Percentiles rank a stretch among this genome's conserved stretches.
These are phyloP conservation scores for Eragrostis nindensis DNA, from an alignment of 176 grass and related monocot genomes.

Conservation along the genomic window DNA sequence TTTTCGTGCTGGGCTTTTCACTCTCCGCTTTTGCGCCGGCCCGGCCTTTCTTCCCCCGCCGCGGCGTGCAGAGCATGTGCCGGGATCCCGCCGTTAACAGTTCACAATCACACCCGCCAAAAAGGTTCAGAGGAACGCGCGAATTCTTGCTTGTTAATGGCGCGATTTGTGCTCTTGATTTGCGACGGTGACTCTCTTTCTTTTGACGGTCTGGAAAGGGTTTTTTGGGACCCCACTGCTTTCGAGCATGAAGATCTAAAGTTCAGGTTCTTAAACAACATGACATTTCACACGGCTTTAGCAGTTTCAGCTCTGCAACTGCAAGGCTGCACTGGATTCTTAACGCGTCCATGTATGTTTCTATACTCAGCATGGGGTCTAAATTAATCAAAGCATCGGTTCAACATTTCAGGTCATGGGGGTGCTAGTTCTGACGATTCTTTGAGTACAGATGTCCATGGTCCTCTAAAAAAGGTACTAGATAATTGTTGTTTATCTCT, in stretches of 20 bases:
- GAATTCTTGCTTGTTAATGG: conserved; percentile 27
- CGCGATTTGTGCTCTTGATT: conserved; percentile 39
- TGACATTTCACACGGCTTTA: conserved; percentile 22
- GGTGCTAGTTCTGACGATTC: background rate
- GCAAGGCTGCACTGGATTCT: background rate
- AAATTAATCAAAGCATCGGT: background rate
- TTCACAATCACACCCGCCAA: conserved; percentile 16
- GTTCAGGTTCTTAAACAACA: conserved; percentile 22
- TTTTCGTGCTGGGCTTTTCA: conserved; percentile 42
- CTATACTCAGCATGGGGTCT: conserved; percentile 6
- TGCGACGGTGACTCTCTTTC: background rate
- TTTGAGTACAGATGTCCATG: background rate
- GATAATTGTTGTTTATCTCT: background rate
- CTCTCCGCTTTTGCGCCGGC: conserved; percentile 37
- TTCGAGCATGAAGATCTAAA: conserved; percentile 22
- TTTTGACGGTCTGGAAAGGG: conserved; percentile 9
- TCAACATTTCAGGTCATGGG: background rate
- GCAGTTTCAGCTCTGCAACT: background rate
- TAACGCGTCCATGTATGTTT: background rate
- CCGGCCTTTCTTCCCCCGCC: conserved; percentile 33
- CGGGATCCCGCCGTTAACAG: background rate
- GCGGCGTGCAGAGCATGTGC: conserved; percentile 45
- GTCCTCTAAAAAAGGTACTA: background rate
- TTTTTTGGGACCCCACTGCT: background rate
- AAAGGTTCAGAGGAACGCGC: background rate